phyloP scores from a whole-genome alignment of 331 rosid species.

The Prunus yedoensis region DNA sequence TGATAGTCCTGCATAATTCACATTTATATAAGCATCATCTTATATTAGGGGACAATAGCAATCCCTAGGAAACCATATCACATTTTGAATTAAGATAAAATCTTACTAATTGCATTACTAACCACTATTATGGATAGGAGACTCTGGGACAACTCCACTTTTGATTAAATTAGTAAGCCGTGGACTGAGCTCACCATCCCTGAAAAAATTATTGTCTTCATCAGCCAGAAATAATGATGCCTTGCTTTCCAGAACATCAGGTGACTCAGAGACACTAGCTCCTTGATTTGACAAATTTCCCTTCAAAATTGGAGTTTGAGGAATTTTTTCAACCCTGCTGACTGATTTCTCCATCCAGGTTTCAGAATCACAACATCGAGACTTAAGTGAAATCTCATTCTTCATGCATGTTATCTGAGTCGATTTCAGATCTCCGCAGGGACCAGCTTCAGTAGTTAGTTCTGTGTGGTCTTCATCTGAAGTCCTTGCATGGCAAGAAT shows the following conservation, averaged over 20 bases:
- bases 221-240: constrained; percentile 34
- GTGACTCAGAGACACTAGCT: constrained; percentile 34
- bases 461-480: constrained; percentile 41
- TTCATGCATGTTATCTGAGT: constrained; percentile 20
- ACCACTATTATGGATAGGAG: constrained; percentile 67
- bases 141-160: constrained; percentile 94
- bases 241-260: constrained; percentile 43
- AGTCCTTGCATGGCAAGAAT: constrained; percentile 37
- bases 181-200: constrained; percentile 75
- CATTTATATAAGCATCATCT: constrained; percentile 20
- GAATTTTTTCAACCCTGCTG: constrained; percentile 44
- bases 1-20: constrained; percentile 49
- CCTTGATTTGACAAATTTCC: constrained; percentile 37
- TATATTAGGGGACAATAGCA: background rate
- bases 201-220: constrained; percentile 30
- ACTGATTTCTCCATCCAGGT: constrained; percentile 40
- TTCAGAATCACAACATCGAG: constrained; percentile 28
- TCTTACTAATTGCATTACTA: constrained; percentile 28
- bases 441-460: constrained; percentile 33
- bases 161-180: constrained; percentile 67
- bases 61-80: constrained; percentile 3
- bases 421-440: constrained; percentile 10
- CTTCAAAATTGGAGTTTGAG: constrained; percentile 47
- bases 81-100: constrained; percentile 16
- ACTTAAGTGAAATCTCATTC: constrained; percentile 22